Evolutionary conservation across 257 asterid genomes (phyloP).

Genomic region (Craterostigma plantagineum): DNA sequence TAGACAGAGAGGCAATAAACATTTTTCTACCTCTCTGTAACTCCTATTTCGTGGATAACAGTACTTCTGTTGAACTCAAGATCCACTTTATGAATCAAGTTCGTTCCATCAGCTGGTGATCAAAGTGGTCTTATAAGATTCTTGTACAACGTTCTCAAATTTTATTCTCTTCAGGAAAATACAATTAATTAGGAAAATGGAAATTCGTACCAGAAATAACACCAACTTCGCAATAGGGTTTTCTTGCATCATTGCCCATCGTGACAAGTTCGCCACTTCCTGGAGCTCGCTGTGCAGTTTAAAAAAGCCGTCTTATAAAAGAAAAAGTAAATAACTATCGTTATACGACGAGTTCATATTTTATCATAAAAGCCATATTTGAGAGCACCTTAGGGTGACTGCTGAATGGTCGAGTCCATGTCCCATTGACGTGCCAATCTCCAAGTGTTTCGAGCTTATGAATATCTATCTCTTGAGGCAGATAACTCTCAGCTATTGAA

Average conservation of each 20-base stretch:
- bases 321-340: too few species aligned
- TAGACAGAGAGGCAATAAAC: background rate
- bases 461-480: conserved; percentile 48
- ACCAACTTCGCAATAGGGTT: conserved; percentile 47
- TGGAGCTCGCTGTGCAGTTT: conserved; percentile 34
- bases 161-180: too few species aligned
- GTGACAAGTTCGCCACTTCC: conserved; percentile 46
- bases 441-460: conserved; percentile 22
- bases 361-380: too few species aligned
- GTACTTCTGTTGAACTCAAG: conserved; percentile 35
- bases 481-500: conserved; percentile 40
- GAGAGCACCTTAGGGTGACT: conserved; percentile 57
- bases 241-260: conserved; percentile 32
- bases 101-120: conserved; percentile 36
- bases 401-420: conserved; percentile 55
- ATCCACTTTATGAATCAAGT: conserved; percentile 44
- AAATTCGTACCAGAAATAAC: conserved; percentile 50
- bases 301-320: background rate
- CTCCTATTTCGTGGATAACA: conserved; percentile 49
- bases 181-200: too few species aligned
- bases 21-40: conserved; percentile 25
- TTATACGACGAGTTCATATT: too few species aligned
- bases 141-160: too few species aligned
- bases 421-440: conserved; percentile 30
- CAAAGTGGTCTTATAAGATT: background rate